Evolutionary conservation across 495 filamentous ascomycete species (phyloP).

Genomic region (Penicillium soppii): DNA sequence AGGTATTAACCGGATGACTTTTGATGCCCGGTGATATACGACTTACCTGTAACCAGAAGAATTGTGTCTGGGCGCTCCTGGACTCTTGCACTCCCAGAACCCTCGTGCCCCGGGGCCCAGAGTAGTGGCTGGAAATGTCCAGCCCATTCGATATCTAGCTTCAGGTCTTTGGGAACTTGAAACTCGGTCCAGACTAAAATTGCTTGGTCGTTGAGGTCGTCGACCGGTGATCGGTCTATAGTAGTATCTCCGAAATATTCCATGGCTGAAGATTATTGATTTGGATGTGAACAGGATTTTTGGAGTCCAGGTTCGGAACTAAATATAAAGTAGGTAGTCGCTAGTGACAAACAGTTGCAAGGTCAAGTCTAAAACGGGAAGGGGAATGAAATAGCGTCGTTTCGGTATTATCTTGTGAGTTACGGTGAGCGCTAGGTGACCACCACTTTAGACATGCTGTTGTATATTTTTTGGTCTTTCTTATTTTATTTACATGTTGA

Average conservation of each 20-base stretch:
- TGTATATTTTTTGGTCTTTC: too few species aligned
- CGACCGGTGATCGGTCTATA: slow-evolving; percentile 1
- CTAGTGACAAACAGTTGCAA: too few species aligned
- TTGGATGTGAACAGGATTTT: neutral
- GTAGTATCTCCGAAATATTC: neutral
- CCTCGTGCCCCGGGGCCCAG: slow-evolving; percentile 7
- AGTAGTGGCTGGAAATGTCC: slow-evolving; percentile 9
- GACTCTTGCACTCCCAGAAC: slow-evolving; percentile 3
- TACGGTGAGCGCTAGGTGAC: too few species aligned
- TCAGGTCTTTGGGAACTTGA: slow-evolving; percentile 1
- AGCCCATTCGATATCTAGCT: slow-evolving; percentile 6
- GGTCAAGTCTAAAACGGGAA: too few species aligned
- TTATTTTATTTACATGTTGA: too few species aligned
- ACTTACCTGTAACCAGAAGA: slow-evolving; percentile 11
- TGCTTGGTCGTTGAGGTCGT: slow-evolving; percentile 1
- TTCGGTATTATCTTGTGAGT: too few species aligned
- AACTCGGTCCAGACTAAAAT: neutral
- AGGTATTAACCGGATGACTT: neutral
- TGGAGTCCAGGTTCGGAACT: too few species aligned
- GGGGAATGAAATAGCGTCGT: too few species aligned
- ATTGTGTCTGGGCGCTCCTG: slow-evolving; percentile 2
- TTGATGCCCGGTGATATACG: neutral
- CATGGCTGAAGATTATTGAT: neutral
- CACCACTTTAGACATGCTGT: too few species aligned
- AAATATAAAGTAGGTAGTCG: too few species aligned